These are phyloP conservation scores for Fagopyrum homotropicum DNA, from an alignment of 148 eudicot species.

Conservation along the genomic window DNA sequence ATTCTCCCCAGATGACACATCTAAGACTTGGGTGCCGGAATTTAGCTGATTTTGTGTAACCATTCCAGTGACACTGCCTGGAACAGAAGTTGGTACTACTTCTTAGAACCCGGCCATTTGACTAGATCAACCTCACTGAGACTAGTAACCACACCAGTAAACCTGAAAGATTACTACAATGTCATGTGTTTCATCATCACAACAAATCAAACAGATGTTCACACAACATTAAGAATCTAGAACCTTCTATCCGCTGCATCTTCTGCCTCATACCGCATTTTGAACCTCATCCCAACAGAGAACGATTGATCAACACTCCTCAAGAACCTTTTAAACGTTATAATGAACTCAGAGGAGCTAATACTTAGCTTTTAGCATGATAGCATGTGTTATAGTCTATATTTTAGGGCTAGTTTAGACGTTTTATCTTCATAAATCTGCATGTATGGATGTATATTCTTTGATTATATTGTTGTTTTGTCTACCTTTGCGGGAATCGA, in stretches of 20 bases:
- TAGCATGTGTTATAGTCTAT: too few species aligned
- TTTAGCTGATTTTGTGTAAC: constrained; percentile 11
- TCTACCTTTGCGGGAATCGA: too few species aligned
- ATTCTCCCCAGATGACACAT: not conserved
- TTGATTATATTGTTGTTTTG: too few species aligned
- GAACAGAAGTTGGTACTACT: not conserved
- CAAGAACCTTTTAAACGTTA: constrained; percentile 56
- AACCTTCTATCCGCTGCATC: constrained; percentile 88
- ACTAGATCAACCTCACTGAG: constrained; percentile 68
- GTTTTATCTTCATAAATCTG: too few species aligned
- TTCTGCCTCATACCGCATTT: constrained; percentile 74
- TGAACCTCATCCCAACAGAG: constrained; percentile 69
- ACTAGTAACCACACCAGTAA: constrained; percentile 73
- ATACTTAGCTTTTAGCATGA: constrained; percentile 67
- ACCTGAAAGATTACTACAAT: constrained; percentile 35
- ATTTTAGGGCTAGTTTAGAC: too few species aligned
- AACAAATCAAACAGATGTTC: not conserved
- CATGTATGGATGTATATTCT: too few species aligned
- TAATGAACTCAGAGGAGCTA: constrained; percentile 68
- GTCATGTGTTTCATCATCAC: not conserved
- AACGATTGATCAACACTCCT: constrained; percentile 56
- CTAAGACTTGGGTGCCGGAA: not conserved
- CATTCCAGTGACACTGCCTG: not conserved
- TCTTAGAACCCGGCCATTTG: constrained; percentile 74
- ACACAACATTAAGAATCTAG: not conserved